A percentile compares a stretch with the other conserved stretches of the same genome.
Evolutionary conservation across 2,329 filamentous ascomycete species (phyloP).

Genomic region (Cladosporium sp.): DNA sequence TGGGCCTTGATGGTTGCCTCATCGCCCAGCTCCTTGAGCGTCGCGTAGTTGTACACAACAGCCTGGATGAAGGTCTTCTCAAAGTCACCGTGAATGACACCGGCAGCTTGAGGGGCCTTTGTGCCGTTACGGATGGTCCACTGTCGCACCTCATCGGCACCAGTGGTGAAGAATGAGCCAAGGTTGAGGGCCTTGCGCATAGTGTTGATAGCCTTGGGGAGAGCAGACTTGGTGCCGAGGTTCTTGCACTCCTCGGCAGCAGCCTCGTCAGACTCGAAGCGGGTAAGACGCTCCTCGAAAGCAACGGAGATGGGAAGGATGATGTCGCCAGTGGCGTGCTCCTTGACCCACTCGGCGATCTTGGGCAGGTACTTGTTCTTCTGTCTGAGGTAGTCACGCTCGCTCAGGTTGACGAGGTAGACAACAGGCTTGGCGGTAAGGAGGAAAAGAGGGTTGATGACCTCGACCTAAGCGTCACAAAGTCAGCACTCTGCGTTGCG

Average conservation of each 20-base stretch:
- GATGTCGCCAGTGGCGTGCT: conserved; percentile 78
- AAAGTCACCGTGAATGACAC: conserved; percentile 97
- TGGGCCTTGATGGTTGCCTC: conserved; percentile 85
- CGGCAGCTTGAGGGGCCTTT: conserved; percentile 95
- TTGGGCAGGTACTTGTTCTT: conserved; percentile 99
- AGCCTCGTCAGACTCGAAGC: conserved; percentile 71
- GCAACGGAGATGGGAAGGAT: conserved; percentile 90
- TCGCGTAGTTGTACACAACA: conserved; percentile 83
- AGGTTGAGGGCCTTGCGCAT: conserved; percentile 92
- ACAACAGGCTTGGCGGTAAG: conserved; percentile 96
- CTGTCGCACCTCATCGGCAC: conserved; percentile 92
- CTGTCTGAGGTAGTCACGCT: conserved; percentile 94
- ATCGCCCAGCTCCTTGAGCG: conserved; percentile 79
- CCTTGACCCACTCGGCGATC: conserved; percentile 93
- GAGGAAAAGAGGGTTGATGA: conserved; percentile 94
- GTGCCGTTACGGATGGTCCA: conserved; percentile 96
- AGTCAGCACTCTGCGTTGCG: conserved; percentile 3
- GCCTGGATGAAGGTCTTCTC: conserved; percentile 99
- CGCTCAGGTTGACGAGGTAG: conserved; percentile 93
- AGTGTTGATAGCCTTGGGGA: conserved; percentile 85
- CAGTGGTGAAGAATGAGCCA: conserved; percentile 94
- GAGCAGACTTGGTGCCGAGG: conserved; percentile 76
- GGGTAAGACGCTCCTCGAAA: conserved; percentile 87
- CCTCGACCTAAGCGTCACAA: conserved; percentile 66
- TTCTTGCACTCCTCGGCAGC: conserved; percentile 83